phyloP scores from a whole-genome alignment of 768 basidiomycete species.

The Lanmaoa pseudosensibilis region DNA sequence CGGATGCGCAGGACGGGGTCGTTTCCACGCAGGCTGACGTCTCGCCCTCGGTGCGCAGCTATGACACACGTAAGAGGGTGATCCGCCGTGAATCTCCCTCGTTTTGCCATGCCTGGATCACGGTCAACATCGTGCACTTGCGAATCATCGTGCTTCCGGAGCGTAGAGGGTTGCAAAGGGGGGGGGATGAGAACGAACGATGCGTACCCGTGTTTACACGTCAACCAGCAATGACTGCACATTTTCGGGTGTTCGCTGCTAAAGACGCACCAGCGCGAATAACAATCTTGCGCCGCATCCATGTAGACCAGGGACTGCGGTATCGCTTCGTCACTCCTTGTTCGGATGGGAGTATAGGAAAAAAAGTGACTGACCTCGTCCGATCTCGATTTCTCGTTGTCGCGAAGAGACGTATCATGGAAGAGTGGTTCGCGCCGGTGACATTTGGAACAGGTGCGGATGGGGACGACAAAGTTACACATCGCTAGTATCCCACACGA shows the following conservation, averaged over 20 bases:
- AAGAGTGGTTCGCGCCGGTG: constrained; percentile 28
- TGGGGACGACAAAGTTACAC: constrained; percentile 32
- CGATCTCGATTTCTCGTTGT: constrained; percentile 19
- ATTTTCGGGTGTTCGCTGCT: constrained; percentile 30
- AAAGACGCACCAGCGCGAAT: constrained; percentile 30
- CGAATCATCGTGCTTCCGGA: background rate
- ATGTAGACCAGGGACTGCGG: constrained; percentile 25
- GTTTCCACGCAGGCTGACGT: constrained; percentile 23
- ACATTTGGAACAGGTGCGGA: constrained; percentile 35
- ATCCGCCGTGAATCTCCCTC: constrained; percentile 31
- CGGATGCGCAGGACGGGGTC: constrained; percentile 16
- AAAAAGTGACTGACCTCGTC: constrained; percentile 18
- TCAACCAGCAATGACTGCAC: constrained; percentile 29
- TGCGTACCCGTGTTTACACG: constrained; percentile 30
- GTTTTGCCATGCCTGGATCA: constrained; percentile 31
- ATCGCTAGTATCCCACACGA: constrained; percentile 13
- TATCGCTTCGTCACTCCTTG: background rate
- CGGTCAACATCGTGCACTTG: background rate
- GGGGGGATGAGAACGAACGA: background rate
- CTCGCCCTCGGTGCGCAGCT: constrained; percentile 23
- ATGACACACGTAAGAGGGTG: constrained; percentile 31
- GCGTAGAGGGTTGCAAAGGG: background rate
- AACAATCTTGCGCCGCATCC: constrained; percentile 34
- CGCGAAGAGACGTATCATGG: constrained; percentile 9
- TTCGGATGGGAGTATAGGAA: background rate